Base-by-base conservation (phyloP, 2,329 filamentous ascomycete species). In the Pezizomycotina sp. region DNA sequence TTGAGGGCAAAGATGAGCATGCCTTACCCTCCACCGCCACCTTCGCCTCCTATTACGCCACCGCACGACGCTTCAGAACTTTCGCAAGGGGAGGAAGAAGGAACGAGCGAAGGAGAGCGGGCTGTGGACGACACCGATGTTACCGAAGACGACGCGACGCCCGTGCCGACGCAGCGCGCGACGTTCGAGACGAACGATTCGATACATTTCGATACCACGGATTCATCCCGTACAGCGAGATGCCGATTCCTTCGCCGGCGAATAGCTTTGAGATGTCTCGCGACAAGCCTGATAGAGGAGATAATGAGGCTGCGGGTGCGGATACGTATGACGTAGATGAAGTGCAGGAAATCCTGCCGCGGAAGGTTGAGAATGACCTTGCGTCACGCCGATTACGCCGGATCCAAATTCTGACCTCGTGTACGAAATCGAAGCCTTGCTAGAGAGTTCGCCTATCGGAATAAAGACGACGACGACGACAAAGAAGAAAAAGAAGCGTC, bases 401-500 rank as follows among this genome's bases (percentile, higher is more conserved):
- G 40, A 43, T 19, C 40, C 40, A 6, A 39, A 43, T 26, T 43
- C 40, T 5, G 40, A 43, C 19, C 36, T 43, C 18, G 40, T 43
- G 4, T 29, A 30, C 20, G 40, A 43, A 22, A 43, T 43, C 15
- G 40, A 43, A 29, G 40, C 40, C 1, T 21, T 43, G n/a, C 24
- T 43, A 5, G 23, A 33, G 16, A 38, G 35, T 14, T 43, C 40
- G 8, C 40, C 40, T 4, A 22, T 43, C 6, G 28, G 40, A 13
- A 34, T 15, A 20, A 31, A 34, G 21, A 37, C 26, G 27, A 27
- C 2, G 20, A n/a, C 8, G 36, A 38, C 12, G 31, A 39, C 10
- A 28, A 27, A 13, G 6, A n/a, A n/a, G n/a, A n/a, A n/a, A n/a
- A n/a, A n/a, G n/a, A n/a, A n/a, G n/a, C n/a, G n/a, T n/a, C n/a